Conservation (phyloP, 805 yeast genomes). For the Metschnikowia shivogae region DNA sequence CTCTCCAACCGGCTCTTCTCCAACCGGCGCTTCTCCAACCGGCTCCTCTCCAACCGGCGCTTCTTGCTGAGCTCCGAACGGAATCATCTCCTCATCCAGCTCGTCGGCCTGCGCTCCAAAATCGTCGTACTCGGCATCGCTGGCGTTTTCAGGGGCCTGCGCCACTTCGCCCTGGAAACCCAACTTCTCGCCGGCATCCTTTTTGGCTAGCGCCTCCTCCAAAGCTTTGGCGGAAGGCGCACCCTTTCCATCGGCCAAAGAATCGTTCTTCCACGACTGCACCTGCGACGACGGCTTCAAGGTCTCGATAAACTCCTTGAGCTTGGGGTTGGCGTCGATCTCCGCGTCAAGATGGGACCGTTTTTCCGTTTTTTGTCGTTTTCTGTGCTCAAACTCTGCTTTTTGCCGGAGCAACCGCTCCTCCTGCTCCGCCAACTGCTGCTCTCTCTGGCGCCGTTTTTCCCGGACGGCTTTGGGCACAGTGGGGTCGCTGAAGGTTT, state of each 20-base stretch:
- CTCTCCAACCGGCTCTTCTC: background rate
- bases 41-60: conserved; percentile 7
- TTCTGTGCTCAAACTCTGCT: conserved; percentile 35
- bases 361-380: conserved; percentile 33
- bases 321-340: conserved; percentile 58
- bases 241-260: conserved; percentile 42
- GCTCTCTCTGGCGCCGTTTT: conserved; percentile 41
- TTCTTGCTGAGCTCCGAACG: conserved; percentile 21
- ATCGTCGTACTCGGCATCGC: conserved; percentile 53
- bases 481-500: conserved; percentile 76
- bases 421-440: conserved; percentile 37
- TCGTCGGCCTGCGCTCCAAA: conserved; percentile 34
- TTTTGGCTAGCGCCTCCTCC: conserved; percentile 37
- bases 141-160: conserved; percentile 38
- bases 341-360: conserved; percentile 51
- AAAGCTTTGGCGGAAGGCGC: conserved; percentile 43
- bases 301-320: conserved; percentile 77
- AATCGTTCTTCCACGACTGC: conserved; percentile 73
- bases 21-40: conserved; percentile 1
- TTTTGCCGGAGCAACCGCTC: conserved; percentile 37
- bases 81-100: conserved; percentile 51
- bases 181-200: conserved; percentile 13
- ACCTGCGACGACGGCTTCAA: conserved; percentile 72
- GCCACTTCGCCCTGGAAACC: conserved; percentile 28
- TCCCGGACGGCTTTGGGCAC: conserved; percentile 60